These are phyloP conservation scores for Beauveria bassiana DNA, from an alignment of 2,329 filamentous ascomycete genomes.

Conservation along the genomic window DNA sequence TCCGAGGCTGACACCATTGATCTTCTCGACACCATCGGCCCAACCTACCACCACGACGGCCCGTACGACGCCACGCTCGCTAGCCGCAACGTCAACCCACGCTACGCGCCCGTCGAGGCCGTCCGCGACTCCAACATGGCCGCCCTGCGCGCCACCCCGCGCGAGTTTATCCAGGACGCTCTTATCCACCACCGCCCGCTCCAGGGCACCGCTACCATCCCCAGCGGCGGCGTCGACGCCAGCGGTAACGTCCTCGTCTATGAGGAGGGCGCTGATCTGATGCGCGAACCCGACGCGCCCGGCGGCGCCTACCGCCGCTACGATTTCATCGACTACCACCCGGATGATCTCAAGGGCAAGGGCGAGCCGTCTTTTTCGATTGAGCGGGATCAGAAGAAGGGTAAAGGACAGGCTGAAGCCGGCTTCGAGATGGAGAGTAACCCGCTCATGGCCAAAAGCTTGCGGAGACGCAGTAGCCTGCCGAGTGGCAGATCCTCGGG, in stretches of 20 bases:
- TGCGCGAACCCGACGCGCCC: conserved; percentile 59
- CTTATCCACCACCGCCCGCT: conserved; percentile 67
- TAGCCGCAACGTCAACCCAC: conserved; percentile 59
- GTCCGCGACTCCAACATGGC: conserved; percentile 65
- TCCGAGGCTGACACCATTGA: conserved; percentile 75
- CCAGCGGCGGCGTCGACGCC: conserved; percentile 61
- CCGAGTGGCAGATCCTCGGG: conserved; percentile 20
- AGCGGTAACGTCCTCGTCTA: conserved; percentile 68
- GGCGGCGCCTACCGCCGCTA: conserved; percentile 75
- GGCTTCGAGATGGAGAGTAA: conserved; percentile 42
- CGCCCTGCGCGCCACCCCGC: conserved; percentile 72
- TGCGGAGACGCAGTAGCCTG: conserved; percentile 35
- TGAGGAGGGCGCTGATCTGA: conserved; percentile 78
- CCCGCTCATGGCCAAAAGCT: conserved; percentile 15
- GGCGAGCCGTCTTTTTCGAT: conserved; percentile 68
- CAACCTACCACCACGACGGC: conserved; percentile 78
- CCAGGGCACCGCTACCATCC: conserved; percentile 70
- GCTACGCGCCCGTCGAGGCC: conserved; percentile 67
- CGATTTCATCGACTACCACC: conserved; percentile 61
- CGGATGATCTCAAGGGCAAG: conserved; percentile 75
- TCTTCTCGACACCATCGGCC: conserved; percentile 60
- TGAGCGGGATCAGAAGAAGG: conserved; percentile 58
- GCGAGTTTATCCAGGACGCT: conserved; percentile 68
- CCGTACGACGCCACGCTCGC: conserved; percentile 80
- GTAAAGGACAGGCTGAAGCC: conserved; percentile 32